Evolutionary conservation across 1,139 yeast genomes (phyloP).

Genomic region (Arxiozyma heterogenica): DNA sequence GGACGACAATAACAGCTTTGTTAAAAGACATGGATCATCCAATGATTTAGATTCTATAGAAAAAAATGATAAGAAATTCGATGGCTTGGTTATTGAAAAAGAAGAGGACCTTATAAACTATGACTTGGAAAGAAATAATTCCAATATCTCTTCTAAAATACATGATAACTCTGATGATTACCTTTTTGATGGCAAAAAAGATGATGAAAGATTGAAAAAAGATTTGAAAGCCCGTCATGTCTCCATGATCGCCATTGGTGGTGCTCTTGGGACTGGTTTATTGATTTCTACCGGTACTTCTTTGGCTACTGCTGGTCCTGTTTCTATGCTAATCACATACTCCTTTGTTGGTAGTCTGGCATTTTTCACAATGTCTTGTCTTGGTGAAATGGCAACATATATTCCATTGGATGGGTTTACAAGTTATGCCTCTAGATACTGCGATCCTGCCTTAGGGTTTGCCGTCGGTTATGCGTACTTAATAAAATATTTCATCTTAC

Average conservation of each 20-base stretch:
- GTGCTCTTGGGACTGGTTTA: constrained; percentile 56
- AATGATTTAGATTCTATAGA: neutral
- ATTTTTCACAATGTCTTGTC: constrained; percentile 58
- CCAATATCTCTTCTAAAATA: neutral
- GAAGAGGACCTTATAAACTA: constrained; percentile 1
- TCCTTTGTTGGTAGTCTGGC: constrained; percentile 54
- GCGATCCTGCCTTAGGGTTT: constrained; percentile 63
- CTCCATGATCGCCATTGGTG: constrained; percentile 61
- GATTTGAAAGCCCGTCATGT: constrained; percentile 62
- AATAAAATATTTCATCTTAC: constrained; percentile 53
- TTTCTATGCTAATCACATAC: constrained; percentile 53
- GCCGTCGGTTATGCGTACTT: constrained; percentile 65
- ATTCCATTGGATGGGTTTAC: constrained; percentile 67
- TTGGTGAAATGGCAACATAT: constrained; percentile 71
- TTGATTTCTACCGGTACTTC: constrained; percentile 65
- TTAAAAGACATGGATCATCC: neutral
- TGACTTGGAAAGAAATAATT: constrained; percentile 5
- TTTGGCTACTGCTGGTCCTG: constrained; percentile 60
- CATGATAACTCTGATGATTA: constrained; percentile 2
- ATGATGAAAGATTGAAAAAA: constrained; percentile 51
- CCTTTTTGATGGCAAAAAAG: constrained; percentile 27
- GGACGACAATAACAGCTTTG: neutral
- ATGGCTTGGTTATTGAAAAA: neutral
- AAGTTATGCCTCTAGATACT: constrained; percentile 58
- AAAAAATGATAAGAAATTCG: neutral